phyloP scores from a whole-genome alignment of 140 eudicot species.

The Anethum foeniculum region DNA sequence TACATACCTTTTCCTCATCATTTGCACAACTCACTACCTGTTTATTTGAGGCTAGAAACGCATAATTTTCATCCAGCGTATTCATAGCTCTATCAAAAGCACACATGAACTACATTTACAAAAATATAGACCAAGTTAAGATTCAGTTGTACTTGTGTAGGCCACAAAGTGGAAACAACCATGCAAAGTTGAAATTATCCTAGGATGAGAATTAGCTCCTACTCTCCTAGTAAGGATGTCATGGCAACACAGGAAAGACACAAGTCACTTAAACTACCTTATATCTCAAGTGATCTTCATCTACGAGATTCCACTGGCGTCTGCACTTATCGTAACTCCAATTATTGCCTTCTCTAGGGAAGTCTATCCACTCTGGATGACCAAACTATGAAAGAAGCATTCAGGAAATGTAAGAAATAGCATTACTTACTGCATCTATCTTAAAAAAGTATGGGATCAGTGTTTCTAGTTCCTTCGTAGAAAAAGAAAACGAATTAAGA shows the following conservation, averaged over 20 bases:
- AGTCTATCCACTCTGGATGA: constrained; percentile 99
- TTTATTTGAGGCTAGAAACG: constrained; percentile 72
- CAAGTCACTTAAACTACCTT: constrained; percentile 40
- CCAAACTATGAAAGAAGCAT: constrained; percentile 57
- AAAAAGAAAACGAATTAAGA: background rate
- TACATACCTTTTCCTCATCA: constrained; percentile 69
- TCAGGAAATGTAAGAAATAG: background rate
- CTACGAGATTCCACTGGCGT: constrained; percentile 97
- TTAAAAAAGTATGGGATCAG: background rate
- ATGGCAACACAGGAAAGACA: background rate
- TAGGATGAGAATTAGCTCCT: background rate
- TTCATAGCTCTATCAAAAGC: constrained; percentile 90
- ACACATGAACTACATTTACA: constrained; percentile 67
- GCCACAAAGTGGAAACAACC: constrained; percentile 12
- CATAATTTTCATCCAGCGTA: constrained; percentile 65
- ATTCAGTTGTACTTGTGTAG: constrained; percentile 2
- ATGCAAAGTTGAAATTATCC: background rate
- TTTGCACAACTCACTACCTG: constrained; percentile 80
- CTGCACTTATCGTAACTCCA: constrained; percentile 88
- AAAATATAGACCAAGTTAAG: constrained; percentile 8
- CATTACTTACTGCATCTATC: constrained; percentile 1
- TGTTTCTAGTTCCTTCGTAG: background rate
- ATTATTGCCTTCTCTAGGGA: constrained; percentile 85
- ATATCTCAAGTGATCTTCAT: constrained; percentile 84
- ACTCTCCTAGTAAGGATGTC: background rate